Conservation (phyloP, 345 rosid species). For the Arabis hirsuta region DNA sequence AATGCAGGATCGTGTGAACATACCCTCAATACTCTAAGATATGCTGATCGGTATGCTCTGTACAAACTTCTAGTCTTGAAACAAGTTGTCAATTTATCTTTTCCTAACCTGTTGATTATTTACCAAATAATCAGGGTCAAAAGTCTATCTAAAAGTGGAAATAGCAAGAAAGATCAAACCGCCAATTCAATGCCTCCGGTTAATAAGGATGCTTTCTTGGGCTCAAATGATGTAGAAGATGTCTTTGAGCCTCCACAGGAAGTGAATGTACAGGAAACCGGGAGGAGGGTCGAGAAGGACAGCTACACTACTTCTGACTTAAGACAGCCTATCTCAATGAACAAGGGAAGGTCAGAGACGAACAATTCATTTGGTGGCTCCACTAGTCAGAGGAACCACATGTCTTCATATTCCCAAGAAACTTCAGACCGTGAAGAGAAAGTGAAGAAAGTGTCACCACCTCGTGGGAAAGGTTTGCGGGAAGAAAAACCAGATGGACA, state of each 20-base stretch:
- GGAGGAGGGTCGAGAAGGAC: conserved; percentile 71
- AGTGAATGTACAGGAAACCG: conserved; percentile 57
- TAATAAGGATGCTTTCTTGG: conserved; percentile 58
- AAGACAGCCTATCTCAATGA: conserved; percentile 56
- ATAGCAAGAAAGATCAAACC: conserved; percentile 73
- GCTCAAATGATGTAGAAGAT: conserved; percentile 60
- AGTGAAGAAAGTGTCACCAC: conserved; percentile 81
- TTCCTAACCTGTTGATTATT: conserved; percentile 16
- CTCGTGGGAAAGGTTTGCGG: conserved; percentile 73
- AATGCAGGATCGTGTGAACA: conserved; percentile 98
- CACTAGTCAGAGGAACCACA: conserved; percentile 52
- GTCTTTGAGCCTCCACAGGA: conserved; percentile 61
- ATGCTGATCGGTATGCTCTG: conserved; percentile 82
- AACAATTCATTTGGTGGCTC: conserved; percentile 42
- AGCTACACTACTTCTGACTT: conserved; percentile 39
- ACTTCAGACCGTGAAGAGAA: conserved; percentile 71
- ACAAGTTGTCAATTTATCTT: conserved; percentile 10
- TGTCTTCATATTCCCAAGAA: conserved; percentile 56
- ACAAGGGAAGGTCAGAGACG: conserved; percentile 53
- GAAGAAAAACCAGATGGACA: conserved; percentile 75
- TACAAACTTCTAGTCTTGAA: conserved; percentile 15
- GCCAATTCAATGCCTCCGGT: conserved; percentile 52
- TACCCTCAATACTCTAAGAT: conserved; percentile 96
- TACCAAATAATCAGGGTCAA: conserved; percentile 68
- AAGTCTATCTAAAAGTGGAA: conserved; percentile 94